phyloP scores from a whole-genome alignment of 164 flowering plant genomes.

The Tinospora cordifolia region DNA sequence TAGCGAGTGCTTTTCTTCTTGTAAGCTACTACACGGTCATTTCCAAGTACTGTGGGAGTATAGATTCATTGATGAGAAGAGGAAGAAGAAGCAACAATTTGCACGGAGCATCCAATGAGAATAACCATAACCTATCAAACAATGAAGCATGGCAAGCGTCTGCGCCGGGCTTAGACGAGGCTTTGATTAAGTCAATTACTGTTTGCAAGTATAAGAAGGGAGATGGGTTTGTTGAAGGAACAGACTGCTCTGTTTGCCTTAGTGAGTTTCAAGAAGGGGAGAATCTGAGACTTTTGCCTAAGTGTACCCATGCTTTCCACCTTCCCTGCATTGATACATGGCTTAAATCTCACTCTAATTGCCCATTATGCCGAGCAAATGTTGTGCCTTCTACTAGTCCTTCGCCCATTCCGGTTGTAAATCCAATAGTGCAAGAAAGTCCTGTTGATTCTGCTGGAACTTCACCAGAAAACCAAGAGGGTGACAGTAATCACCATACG shows the following conservation, averaged over 20 bases:
- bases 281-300: conserved; percentile 50
- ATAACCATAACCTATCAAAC: conserved; percentile 20
- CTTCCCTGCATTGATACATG: conserved; percentile 67
- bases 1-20: conserved; percentile 68
- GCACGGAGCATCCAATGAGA: conserved; percentile 23
- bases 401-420: too few relatives aligned
- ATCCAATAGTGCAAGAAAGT: too few relatives aligned
- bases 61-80: conserved; percentile 16
- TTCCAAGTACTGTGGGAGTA: conserved; percentile 52
- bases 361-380: conserved; percentile 68
- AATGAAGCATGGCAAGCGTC: conserved; percentile 42
- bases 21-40: conserved; percentile 58
- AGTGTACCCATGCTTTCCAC: conserved; percentile 72
- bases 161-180: conserved; percentile 56
- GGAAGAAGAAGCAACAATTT: conserved; percentile 10
- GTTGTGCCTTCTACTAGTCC: too few relatives aligned
- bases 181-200: conserved; percentile 56
- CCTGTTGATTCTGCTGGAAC: too few relatives aligned
- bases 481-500: too few relatives aligned
- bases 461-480: too few relatives aligned
- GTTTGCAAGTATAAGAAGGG: conserved; percentile 49
- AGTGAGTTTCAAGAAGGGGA: conserved; percentile 53
- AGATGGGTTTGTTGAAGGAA: conserved; percentile 46
- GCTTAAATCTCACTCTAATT: conserved; percentile 53
- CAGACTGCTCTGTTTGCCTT: conserved; percentile 63